Conservation (phyloP, 176 grass and related monocot species). For the Leersia perrieri region DNA sequence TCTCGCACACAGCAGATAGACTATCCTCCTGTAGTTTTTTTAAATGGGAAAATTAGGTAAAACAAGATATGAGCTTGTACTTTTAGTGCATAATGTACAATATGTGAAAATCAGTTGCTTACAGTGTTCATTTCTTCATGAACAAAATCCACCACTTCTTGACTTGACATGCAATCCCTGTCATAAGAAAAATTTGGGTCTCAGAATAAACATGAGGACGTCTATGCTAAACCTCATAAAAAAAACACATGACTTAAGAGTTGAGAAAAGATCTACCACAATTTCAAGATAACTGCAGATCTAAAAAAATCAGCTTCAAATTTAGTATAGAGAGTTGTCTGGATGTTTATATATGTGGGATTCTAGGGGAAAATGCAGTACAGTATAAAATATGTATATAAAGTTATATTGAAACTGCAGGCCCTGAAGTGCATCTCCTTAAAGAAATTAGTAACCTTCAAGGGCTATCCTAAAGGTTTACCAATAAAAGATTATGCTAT, state of each 20-base stretch:
- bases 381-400: background rate
- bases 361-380: background rate
- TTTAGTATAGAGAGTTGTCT: background rate
- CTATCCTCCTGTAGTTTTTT: conserved; percentile 49
- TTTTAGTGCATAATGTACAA: background rate
- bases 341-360: background rate
- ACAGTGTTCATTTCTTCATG: conserved; percentile 58
- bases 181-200: background rate
- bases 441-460: background rate
- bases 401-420: background rate
- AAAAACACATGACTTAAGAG: background rate
- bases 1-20: conserved; percentile 69
- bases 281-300: background rate
- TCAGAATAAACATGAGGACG: background rate
- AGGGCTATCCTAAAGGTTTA: background rate
- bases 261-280: background rate
- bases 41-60: background rate
- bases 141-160: conserved; percentile 85
- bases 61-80: background rate
- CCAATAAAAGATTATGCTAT: background rate
- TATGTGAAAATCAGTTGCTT: conserved; percentile 16
- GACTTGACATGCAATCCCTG: conserved; percentile 98
- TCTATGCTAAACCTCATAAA: background rate
- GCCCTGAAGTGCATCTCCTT: background rate
- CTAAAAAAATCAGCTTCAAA: background rate